These are phyloP conservation scores for Entonaema liquescens DNA, from an alignment of 495 filamentous ascomycete species.

Conservation along the genomic window DNA sequence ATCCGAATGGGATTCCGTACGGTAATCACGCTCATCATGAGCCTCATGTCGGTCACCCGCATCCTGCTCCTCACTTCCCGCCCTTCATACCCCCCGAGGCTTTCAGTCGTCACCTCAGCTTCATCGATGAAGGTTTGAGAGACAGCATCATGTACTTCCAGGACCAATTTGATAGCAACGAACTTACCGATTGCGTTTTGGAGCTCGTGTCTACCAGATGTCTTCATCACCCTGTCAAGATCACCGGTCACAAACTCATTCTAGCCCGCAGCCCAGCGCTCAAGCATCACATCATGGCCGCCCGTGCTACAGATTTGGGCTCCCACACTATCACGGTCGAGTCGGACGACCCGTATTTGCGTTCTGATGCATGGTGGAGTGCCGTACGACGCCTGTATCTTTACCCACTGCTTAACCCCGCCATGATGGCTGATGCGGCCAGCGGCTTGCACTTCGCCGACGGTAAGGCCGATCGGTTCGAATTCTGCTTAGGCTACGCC, in stretches of 20 bases:
- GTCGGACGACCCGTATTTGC: constrained; percentile 57
- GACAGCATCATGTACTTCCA: constrained; percentile 51
- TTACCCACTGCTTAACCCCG: constrained; percentile 48
- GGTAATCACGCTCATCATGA: constrained; percentile 41
- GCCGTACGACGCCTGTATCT: constrained; percentile 61
- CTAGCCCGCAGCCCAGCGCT: constrained; percentile 60
- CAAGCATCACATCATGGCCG: constrained; percentile 44
- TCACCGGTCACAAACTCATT: constrained; percentile 61
- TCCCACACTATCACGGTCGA: constrained; percentile 53
- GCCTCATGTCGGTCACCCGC: constrained; percentile 33
- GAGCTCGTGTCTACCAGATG: constrained; percentile 55
- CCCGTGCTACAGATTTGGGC: constrained; percentile 39
- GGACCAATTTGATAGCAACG: constrained; percentile 50
- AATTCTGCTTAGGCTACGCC: constrained; percentile 61
- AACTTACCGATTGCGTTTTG: constrained; percentile 60
- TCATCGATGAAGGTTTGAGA: constrained; percentile 46
- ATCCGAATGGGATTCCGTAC: constrained; percentile 45
- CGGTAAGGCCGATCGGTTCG: constrained; percentile 51
- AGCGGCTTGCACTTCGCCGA: constrained; percentile 41
- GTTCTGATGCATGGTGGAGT: constrained; percentile 58
- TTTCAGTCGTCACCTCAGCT: constrained; percentile 19
- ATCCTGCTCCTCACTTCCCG: constrained; percentile 26
- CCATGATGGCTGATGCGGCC: constrained; percentile 24
- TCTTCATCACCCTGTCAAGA: constrained; percentile 48
- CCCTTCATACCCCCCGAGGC: constrained; percentile 35